phyloP scores from a whole-genome alignment of 345 rosid genomes.

The Gossypium australe region DNA sequence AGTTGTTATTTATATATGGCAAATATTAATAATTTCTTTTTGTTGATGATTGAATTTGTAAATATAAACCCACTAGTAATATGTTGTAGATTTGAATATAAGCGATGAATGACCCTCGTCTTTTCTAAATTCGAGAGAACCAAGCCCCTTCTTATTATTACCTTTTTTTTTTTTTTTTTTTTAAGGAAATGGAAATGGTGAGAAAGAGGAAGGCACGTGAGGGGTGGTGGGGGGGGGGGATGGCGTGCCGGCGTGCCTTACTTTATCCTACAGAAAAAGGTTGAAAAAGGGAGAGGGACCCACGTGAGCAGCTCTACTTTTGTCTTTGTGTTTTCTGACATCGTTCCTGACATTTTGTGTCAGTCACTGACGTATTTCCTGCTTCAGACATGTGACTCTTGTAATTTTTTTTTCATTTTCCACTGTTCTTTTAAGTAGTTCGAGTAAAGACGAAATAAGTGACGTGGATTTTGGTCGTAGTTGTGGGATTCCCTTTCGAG shows the following conservation, averaged over 20 bases:
- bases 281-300: slow-evolving; percentile 30
- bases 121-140: too few relatives aligned
- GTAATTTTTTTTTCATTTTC: too few relatives aligned
- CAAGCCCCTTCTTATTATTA: too few relatives aligned
- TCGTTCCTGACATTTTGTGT: background rate
- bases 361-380: slow-evolving; percentile 24
- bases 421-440: too few relatives aligned
- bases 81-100: too few relatives aligned
- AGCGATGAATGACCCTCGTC: too few relatives aligned
- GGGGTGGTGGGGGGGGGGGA: slow-evolving; percentile 8
- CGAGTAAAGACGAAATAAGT: background rate
- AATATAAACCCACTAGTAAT: too few relatives aligned
- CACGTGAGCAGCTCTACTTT: slow-evolving; percentile 29
- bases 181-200: background rate
- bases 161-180: too few relatives aligned
- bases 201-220: slow-evolving; percentile 35
- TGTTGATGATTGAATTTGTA: too few relatives aligned
- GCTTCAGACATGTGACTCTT: slow-evolving; percentile 22
- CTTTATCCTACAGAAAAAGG: slow-evolving; percentile 34
- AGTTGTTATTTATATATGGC: too few relatives aligned
- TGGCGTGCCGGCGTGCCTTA: slow-evolving; percentile 62
- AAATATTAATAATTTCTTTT: too few relatives aligned
- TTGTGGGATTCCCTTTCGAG: background rate
- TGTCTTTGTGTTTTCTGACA: slow-evolving; percentile 31
- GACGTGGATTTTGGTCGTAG: slow-evolving; percentile 18